Percentiles rank a stretch among this genome's conserved stretches.
phyloP scores from a whole-genome alignment of 352 stramenopile genomes.

The Phytopythium cucurbitacearum region DNA sequence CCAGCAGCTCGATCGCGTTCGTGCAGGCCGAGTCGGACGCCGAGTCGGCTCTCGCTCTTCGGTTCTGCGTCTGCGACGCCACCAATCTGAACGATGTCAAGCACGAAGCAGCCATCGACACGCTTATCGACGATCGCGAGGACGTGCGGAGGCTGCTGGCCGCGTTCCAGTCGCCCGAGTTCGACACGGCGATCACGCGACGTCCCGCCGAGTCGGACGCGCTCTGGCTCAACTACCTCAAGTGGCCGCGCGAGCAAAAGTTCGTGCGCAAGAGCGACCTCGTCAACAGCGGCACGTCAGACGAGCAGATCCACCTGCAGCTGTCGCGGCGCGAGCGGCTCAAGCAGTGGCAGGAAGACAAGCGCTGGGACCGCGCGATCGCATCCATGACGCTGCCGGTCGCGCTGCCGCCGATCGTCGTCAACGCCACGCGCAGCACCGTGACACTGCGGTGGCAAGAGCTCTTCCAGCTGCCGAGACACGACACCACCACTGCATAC shows the following conservation, averaged over 20 bases:
- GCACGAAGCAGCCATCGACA: slow-evolving; percentile 37
- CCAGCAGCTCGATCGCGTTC: slow-evolving; percentile 28
- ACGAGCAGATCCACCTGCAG: slow-evolving; percentile 28
- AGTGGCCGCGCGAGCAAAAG: slow-evolving; percentile 54
- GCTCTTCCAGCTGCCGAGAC: slow-evolving; percentile 50
- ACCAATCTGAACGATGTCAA: slow-evolving; percentile 76
- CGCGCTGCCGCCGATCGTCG: slow-evolving; percentile 45
- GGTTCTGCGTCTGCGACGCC: slow-evolving; percentile 72
- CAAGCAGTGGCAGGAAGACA: slow-evolving; percentile 79
- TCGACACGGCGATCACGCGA: slow-evolving; percentile 58
- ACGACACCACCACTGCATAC: slow-evolving; percentile 28
- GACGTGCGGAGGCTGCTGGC: slow-evolving; percentile 18
- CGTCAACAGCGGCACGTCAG: slow-evolving; percentile 14
- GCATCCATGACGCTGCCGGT: slow-evolving; percentile 67
- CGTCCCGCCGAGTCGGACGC: slow-evolving; percentile 27
- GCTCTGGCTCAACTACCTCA: slow-evolving; percentile 45
- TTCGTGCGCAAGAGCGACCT: slow-evolving; percentile 36
- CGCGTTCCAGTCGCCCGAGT: slow-evolving; percentile 40
- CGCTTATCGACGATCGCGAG: slow-evolving; percentile 28
- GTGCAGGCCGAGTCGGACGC: slow-evolving; percentile 9
- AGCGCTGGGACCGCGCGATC: slow-evolving; percentile 61
- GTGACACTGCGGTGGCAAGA: slow-evolving; percentile 71
- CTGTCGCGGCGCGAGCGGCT: slow-evolving; percentile 69
- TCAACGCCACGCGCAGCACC: slow-evolving; percentile 50
- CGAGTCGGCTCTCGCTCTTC: slow-evolving; percentile 21